Percentiles rank a stretch among this genome's conserved stretches.
phyloP scores from a whole-genome alignment of 2,329 filamentous ascomycete genomes.

The Aspergillus phoenicis region DNA sequence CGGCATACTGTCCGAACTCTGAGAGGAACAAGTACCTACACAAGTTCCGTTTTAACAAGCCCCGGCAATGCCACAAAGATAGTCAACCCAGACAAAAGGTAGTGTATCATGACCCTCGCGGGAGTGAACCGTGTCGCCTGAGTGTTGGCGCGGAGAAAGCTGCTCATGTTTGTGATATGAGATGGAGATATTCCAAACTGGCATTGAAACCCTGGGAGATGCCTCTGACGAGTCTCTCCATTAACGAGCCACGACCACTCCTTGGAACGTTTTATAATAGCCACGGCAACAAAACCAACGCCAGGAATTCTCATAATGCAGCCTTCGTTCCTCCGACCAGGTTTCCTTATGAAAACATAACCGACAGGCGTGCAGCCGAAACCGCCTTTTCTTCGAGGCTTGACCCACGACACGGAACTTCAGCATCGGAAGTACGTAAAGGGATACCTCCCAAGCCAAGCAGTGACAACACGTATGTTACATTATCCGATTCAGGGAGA shows the following conservation, averaged over 20 bases:
- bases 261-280: neutral
- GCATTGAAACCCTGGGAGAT: neutral
- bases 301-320: neutral
- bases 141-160: conserved; percentile 26
- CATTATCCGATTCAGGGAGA: neutral
- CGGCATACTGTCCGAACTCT: neutral
- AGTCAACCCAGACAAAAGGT: too few species aligned
- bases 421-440: neutral
- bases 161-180: conserved; percentile 20
- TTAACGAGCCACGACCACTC: neutral
- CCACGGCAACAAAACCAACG: neutral
- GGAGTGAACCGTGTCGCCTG: conserved; percentile 22
- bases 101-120: neutral
- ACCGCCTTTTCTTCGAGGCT: neutral
- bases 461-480: neutral
- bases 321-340: neutral
- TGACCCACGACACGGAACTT: neutral
- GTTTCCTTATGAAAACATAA: neutral
- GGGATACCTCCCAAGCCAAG: neutral
- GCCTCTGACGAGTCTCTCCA: neutral
- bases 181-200: neutral
- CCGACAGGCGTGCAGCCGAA: neutral
- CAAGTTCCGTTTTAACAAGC: neutral
- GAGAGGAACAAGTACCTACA: neutral
- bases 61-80: neutral